Conservation (phyloP, 129 eudicot genomes). For the Pittosporum tobira region DNA sequence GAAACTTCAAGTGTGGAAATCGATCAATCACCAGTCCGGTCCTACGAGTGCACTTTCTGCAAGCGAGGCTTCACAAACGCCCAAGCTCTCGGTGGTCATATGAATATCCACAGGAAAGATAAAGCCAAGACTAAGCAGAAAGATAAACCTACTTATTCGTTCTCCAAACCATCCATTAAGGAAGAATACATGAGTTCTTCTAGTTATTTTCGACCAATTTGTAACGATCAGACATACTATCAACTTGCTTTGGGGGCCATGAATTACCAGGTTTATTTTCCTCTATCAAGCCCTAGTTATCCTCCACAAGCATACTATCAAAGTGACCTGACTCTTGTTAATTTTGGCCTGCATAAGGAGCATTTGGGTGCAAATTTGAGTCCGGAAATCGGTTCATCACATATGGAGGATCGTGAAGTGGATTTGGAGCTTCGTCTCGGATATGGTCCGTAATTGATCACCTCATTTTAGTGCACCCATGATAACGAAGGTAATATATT, state of each 20-base stretch:
- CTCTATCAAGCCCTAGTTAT: slow-evolving; percentile 40
- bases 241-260: slow-evolving; percentile 16
- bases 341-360: slow-evolving; percentile 11
- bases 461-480: no score
- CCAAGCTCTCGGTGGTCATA: slow-evolving; percentile 86
- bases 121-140: slow-evolving; percentile 48
- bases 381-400: slow-evolving; percentile 36
- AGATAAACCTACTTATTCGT: not conserved
- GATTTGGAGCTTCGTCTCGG: slow-evolving; percentile 88
- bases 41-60: slow-evolving; percentile 62
- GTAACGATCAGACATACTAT: slow-evolving; percentile 24
- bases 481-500: no score
- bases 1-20: slow-evolving; percentile 43
- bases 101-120: slow-evolving; percentile 72
- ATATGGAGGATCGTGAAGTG: slow-evolving; percentile 25
- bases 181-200: slow-evolving; percentile 19
- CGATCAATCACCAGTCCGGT: slow-evolving; percentile 26
- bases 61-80: slow-evolving; percentile 80
- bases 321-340: slow-evolving; percentile 9
- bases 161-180: slow-evolving; percentile 10
- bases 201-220: slow-evolving; percentile 16
- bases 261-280: slow-evolving; percentile 26
- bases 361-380: slow-evolving; percentile 30
- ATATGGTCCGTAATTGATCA: slow-evolving; percentile 40
- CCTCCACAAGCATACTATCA: slow-evolving; percentile 16